Percentiles rank a stretch among this genome's conserved stretches.
Evolutionary conservation across 192 early-diverging fungal species (phyloP).

Genomic region (Radiomyces spectabilis): DNA sequence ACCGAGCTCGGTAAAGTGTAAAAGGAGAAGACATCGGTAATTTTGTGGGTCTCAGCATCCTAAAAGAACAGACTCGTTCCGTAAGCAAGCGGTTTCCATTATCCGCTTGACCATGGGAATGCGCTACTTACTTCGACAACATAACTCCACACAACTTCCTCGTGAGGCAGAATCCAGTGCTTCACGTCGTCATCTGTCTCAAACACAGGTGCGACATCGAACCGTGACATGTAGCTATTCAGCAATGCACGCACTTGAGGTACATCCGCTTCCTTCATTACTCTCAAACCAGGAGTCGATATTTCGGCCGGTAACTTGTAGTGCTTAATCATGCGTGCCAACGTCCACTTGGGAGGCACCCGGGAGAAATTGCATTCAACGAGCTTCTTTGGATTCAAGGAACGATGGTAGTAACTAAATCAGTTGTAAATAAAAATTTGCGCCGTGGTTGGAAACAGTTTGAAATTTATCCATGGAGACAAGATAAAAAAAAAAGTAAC

Average conservation of each 20-base stretch:
- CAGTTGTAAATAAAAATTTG: not conserved
- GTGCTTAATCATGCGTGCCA: constrained; percentile 62
- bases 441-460: not conserved
- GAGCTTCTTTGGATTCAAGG: constrained; percentile 91
- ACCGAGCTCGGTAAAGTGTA: constrained; percentile 92
- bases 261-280: constrained; percentile 76
- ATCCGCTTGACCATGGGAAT: not conserved
- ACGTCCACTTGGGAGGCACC: constrained; percentile 59
- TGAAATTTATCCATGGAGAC: not conserved
- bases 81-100: no score
- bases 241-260: constrained; percentile 62
- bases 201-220: constrained; percentile 68
- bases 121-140: constrained; percentile 74
- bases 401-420: constrained; percentile 88
- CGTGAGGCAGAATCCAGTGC: constrained; percentile 86
- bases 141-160: constrained; percentile 86
- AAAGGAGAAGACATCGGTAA: constrained; percentile 92
- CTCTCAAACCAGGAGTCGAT: constrained; percentile 62
- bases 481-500: constrained; percentile 1
- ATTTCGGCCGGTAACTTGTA: constrained; percentile 63
- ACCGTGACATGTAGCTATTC: constrained; percentile 63
- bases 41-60: constrained; percentile 49
- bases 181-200: constrained; percentile 74
- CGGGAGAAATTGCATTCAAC: constrained; percentile 91
- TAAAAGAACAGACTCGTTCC: no score